Conservation (phyloP, 306 rosid genomes). For the Medicago truncatula region DNA sequence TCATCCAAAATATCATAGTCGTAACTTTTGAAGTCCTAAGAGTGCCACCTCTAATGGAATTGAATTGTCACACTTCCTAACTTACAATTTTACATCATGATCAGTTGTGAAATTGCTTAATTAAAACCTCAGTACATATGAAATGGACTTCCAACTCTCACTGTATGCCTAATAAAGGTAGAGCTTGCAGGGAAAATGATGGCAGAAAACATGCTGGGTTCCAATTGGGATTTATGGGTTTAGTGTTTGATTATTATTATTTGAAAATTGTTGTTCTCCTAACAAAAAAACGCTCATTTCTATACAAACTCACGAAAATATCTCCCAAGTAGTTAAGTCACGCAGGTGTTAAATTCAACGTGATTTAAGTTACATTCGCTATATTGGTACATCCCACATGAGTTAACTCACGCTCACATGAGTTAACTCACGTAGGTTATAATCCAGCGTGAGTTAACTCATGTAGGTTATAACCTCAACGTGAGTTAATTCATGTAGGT, state of each 20-base stretch:
- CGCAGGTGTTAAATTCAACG: too few relatives aligned
- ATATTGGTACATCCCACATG: too few relatives aligned
- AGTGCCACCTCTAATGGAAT: slow-evolving; percentile 35
- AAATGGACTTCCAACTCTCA: background rate
- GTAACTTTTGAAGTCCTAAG: slow-evolving; percentile 44
- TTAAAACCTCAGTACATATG: slow-evolving; percentile 15
- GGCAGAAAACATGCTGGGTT: slow-evolving; percentile 5
- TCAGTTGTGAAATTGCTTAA: slow-evolving; percentile 19
- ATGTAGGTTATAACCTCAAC: too few relatives aligned
- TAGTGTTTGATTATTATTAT: slow-evolving; percentile 1
- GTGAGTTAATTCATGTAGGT: too few relatives aligned
- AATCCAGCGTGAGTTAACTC: too few relatives aligned
- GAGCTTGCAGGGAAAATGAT: slow-evolving; percentile 16
- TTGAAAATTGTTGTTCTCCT: too few relatives aligned
- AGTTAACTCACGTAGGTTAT: too few relatives aligned
- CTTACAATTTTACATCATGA: slow-evolving; percentile 15
- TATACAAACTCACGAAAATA: too few relatives aligned
- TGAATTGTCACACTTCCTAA: background rate
- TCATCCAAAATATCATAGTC: slow-evolving; percentile 24
- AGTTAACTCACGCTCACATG: too few relatives aligned
- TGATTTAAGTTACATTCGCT: too few relatives aligned
- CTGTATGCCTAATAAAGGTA: slow-evolving; percentile 17
- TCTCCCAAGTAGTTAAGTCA: too few relatives aligned
- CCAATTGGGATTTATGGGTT: slow-evolving; percentile 33
- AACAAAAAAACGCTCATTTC: too few relatives aligned